These are phyloP conservation scores for Ogataea philodendri DNA, from an alignment of 805 yeast genomes.

Conservation along the genomic window DNA sequence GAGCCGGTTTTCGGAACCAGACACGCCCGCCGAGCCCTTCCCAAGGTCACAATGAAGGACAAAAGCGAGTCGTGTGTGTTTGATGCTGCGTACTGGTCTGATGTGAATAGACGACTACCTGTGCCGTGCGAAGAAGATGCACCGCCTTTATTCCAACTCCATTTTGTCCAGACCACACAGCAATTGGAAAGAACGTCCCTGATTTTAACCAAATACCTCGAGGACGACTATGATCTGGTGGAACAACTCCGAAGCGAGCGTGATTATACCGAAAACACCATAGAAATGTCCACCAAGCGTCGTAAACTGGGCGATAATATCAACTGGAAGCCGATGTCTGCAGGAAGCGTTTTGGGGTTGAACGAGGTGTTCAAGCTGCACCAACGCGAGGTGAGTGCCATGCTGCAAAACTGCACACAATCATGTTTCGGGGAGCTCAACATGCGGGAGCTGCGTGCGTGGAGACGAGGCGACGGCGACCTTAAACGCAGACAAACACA, in stretches of 20 bases:
- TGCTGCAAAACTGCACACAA: conserved; percentile 15
- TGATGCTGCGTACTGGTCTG: conserved; percentile 19
- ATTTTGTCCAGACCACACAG: conserved; percentile 13
- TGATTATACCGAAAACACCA: neutral
- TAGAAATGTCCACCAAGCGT: conserved; percentile 16
- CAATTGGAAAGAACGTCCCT: conserved; percentile 15
- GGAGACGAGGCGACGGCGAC: conserved; percentile 24
- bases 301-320: conserved; percentile 28
- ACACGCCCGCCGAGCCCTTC: conserved; percentile 8
- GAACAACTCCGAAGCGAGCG: conserved; percentile 5
- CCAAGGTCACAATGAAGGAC: conserved; percentile 20
- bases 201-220: conserved; percentile 12
- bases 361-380: conserved; percentile 22
- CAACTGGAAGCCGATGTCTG: conserved; percentile 25
- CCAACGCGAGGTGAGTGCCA: conserved; percentile 20
- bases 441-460: conserved; percentile 27
- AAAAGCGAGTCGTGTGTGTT: conserved; percentile 8
- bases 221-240: conserved; percentile 18
- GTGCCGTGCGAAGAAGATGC: conserved; percentile 18
- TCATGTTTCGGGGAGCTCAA: conserved; percentile 28
- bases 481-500: conserved; percentile 12
- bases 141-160: conserved; percentile 11
- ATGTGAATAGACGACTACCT: conserved; percentile 9
- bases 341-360: conserved; percentile 24
- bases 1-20: conserved; percentile 10